Evolutionary conservation across 768 basidiomycete species (phyloP).

Genomic region (Suillus subluteus): DNA sequence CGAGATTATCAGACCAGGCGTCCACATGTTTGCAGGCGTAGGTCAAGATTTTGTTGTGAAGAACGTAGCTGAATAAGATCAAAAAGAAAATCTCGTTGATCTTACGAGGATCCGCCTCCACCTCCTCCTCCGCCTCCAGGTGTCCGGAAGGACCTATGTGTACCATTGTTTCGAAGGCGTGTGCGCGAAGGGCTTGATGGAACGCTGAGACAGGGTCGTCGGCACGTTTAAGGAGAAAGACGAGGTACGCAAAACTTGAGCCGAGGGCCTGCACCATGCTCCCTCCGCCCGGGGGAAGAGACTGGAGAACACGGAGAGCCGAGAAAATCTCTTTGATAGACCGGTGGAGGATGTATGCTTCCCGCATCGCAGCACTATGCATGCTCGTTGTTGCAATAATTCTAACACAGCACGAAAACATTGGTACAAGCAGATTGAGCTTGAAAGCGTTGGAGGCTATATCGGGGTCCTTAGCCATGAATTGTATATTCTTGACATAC

Average conservation of each 20-base stretch:
- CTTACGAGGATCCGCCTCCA: neutral
- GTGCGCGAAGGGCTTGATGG: neutral
- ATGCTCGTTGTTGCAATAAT: neutral
- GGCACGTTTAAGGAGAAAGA: neutral
- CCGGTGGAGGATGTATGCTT: neutral
- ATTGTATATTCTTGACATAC: neutral
- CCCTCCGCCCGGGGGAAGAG: neutral
- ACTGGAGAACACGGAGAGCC: neutral
- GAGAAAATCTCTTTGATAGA: neutral
- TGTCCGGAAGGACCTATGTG: neutral
- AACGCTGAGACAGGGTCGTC: neutral
- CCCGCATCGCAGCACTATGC: neutral
- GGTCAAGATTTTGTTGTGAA: slow-evolving; percentile 1
- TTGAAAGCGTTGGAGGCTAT: neutral
- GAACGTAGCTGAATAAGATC: neutral
- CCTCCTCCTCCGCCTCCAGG: neutral
- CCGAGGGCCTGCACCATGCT: too few relatives aligned
- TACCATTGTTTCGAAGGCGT: neutral
- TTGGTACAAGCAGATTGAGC: neutral
- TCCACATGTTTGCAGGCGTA: neutral
- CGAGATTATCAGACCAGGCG: neutral
- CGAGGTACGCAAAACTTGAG: neutral
- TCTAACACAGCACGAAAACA: neutral
- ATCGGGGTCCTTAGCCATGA: neutral
- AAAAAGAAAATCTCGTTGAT: neutral